A percentile compares a stretch with the other conserved stretches of the same genome.
phyloP scores from a whole-genome alignment of 208 protist species.

The Baffinella frigidus region DNA sequence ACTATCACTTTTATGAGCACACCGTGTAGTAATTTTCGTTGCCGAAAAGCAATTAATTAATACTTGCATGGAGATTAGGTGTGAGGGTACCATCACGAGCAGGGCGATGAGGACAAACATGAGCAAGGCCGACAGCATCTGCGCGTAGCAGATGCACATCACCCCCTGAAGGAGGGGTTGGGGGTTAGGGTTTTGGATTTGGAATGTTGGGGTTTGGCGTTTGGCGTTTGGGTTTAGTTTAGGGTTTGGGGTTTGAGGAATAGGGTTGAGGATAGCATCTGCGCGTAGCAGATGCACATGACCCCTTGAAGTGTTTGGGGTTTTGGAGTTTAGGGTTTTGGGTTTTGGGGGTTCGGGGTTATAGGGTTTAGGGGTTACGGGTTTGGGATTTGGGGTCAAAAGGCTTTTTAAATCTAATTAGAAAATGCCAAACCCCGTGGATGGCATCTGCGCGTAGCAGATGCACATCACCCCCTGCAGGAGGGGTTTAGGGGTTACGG shows the following conservation, averaged over 20 bases:
- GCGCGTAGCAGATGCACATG: constrained; percentile 55
- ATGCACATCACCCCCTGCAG: constrained; percentile 57
- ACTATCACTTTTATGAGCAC: too few species aligned
- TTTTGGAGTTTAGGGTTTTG: not conserved
- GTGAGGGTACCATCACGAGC: not conserved
- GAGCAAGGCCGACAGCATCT: constrained; percentile 36
- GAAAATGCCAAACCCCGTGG: too few species aligned
- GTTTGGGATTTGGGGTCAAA: too few species aligned
- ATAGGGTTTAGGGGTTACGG: too few species aligned
- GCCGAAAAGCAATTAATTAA: too few species aligned
- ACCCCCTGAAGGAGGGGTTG: not conserved
- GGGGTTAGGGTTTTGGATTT: too few species aligned
- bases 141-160: constrained; percentile 55
- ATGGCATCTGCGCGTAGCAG: constrained; percentile 45
- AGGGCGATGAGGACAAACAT: constrained; percentile 45
- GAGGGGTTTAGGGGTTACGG: too few species aligned
- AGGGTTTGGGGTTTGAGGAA: too few species aligned
- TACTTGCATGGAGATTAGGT: not conserved
- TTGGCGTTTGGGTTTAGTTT: not conserved
- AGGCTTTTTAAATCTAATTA: too few species aligned
- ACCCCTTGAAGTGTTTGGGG: constrained; percentile 31
- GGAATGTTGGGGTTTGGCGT: not conserved
- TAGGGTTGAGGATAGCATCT: constrained; percentile 50
- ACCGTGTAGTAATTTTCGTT: too few species aligned
- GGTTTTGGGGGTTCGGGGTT: not conserved